A percentile compares a stretch with the other conserved stretches of the same genome.
Conservation (phyloP, 257 asterid genomes). For the Gardenia jasminoides region DNA sequence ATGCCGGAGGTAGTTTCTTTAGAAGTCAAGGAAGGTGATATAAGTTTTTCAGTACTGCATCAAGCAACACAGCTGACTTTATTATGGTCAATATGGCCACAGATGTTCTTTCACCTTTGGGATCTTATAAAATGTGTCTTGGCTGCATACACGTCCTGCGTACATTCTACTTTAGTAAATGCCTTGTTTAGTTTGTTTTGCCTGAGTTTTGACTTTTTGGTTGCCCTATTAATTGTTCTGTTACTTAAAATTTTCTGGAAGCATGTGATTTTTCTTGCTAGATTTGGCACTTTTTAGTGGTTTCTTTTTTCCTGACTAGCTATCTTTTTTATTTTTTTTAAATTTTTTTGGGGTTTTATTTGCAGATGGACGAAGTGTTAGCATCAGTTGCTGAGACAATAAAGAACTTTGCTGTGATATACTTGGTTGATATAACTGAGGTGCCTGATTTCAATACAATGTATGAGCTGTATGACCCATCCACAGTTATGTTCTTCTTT, state of each 20-base stretch:
- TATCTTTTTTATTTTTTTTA: too few relatives aligned
- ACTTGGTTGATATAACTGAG: constrained; percentile 80
- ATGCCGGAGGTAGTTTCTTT: not conserved
- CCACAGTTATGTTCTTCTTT: constrained; percentile 90
- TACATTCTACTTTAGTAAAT: not conserved
- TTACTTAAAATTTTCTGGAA: not conserved
- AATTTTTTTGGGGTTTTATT: too few relatives aligned
- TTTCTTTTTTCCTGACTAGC: not conserved
- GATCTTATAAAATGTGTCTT: not conserved
- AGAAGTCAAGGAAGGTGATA: not conserved
- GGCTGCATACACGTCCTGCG: not conserved
- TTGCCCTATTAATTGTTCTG: not conserved
- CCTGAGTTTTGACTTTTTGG: not conserved
- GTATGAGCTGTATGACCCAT: constrained; percentile 94
- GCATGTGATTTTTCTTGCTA: not conserved
- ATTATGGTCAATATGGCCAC: not conserved
- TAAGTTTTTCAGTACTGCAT: not conserved
- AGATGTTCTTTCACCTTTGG: not conserved
- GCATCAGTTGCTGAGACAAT: constrained; percentile 85
- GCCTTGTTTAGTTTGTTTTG: not conserved
- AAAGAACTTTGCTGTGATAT: constrained; percentile 84
- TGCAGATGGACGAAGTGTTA: constrained; percentile 86
- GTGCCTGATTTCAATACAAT: constrained; percentile 95
- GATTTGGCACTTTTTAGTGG: too few relatives aligned
- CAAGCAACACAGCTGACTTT: not conserved